Conservation (phyloP, 1,139 yeast species). For the Pichia sp. region DNA sequence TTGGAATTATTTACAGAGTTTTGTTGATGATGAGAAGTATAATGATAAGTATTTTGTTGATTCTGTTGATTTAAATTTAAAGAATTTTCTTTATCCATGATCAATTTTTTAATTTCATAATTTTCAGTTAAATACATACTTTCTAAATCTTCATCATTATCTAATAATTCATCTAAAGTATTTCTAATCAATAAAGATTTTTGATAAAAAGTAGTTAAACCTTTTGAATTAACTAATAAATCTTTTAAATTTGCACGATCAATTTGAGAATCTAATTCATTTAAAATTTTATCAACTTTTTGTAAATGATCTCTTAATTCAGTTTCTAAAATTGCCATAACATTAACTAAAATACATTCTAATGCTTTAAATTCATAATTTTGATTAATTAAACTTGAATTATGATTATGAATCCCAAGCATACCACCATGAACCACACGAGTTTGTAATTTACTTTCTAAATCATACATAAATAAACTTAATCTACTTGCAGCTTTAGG, state of each 20-base stretch:
- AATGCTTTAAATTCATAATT: slow-evolving; percentile 51
- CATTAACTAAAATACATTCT: slow-evolving; percentile 50
- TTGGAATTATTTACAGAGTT: too few relatives aligned
- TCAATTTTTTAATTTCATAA: slow-evolving; percentile 10
- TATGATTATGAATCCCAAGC: slow-evolving; percentile 9
- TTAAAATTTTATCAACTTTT: slow-evolving; percentile 46
- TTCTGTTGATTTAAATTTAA: not conserved
- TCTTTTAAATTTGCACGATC: slow-evolving; percentile 63
- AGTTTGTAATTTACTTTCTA: slow-evolving; percentile 71
- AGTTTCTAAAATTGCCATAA: slow-evolving; percentile 49
- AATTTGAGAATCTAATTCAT: slow-evolving; percentile 63
- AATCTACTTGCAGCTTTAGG: slow-evolving; percentile 56
- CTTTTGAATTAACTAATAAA: slow-evolving; percentile 59
- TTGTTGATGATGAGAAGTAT: too few relatives aligned
- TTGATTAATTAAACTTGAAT: slow-evolving; percentile 21
- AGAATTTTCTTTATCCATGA: slow-evolving; percentile 14
- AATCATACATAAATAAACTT: slow-evolving; percentile 85
- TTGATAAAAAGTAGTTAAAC: slow-evolving; percentile 60
- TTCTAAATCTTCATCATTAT: slow-evolving; percentile 84
- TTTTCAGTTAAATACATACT: slow-evolving; percentile 70
- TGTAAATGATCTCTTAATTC: slow-evolving; percentile 42
- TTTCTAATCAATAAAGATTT: slow-evolving; percentile 61
- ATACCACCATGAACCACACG: slow-evolving; percentile 24
- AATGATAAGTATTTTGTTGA: not conserved
- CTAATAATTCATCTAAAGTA: slow-evolving; percentile 67